A percentile compares a stretch with the other conserved stretches of the same genome.
phyloP scores from a whole-genome alignment of 2,329 filamentous ascomycete genomes.

The Trichophyton rubrum region DNA sequence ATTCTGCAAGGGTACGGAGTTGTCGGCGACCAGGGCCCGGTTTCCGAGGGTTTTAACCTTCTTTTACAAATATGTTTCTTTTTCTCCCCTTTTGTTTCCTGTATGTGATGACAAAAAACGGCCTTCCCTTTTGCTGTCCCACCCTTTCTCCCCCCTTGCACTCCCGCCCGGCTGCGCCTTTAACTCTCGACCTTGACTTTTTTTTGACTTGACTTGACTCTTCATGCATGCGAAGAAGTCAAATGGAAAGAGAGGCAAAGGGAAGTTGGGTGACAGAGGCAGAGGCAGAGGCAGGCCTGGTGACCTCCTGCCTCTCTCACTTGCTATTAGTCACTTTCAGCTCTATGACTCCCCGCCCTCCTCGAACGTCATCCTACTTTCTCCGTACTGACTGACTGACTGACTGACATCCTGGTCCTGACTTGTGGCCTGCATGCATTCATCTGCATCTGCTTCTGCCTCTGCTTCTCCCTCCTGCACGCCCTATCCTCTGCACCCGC shows the following conservation, averaged over 20 bases:
- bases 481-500: too few species aligned
- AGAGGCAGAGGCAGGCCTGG: too few species aligned
- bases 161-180: not conserved
- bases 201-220: not conserved
- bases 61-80: not conserved
- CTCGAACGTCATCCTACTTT: not conserved
- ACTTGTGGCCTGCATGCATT: too few species aligned
- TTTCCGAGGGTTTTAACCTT: not conserved
- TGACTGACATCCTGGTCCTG: too few species aligned
- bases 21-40: not conserved
- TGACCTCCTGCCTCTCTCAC: too few species aligned
- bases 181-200: not conserved
- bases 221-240: not conserved
- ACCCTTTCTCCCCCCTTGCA: not conserved
- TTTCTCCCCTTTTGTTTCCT: not conserved
- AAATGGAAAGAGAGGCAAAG: too few species aligned
- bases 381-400: too few species aligned
- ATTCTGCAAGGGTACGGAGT: not conserved
- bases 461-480: too few species aligned
- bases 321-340: too few species aligned
- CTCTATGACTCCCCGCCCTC: not conserved
- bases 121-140: not conserved
- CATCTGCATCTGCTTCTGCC: too few species aligned
- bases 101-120: not conserved
- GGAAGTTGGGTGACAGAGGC: too few species aligned